Evolutionary conservation across 2,329 filamentous ascomycete species (phyloP).

Genomic region (Magnaporthales sp.): DNA sequence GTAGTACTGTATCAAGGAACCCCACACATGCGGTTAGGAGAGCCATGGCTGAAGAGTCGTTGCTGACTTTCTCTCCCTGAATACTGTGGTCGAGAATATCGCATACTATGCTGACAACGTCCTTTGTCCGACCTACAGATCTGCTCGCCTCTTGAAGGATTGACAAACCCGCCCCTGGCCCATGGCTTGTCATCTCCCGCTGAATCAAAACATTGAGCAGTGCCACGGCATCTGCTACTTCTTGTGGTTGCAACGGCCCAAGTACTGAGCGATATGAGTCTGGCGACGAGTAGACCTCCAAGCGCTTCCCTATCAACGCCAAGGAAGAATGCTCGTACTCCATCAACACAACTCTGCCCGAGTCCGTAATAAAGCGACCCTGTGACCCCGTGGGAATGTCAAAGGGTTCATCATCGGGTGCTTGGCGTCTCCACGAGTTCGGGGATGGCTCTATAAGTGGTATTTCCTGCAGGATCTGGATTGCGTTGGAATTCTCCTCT

Average conservation of each 20-base stretch:
- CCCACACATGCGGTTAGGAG: slow-evolving; percentile 64
- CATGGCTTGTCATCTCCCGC: slow-evolving; percentile 28
- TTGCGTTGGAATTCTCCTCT: slow-evolving; percentile 75
- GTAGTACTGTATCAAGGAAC: slow-evolving; percentile 67
- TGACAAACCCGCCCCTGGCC: slow-evolving; percentile 28
- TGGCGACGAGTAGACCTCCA: slow-evolving; percentile 58
- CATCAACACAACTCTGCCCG: slow-evolving; percentile 64
- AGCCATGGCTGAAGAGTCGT: slow-evolving; percentile 57
- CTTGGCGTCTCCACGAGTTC: slow-evolving; percentile 29
- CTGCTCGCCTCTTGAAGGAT: slow-evolving; percentile 52
- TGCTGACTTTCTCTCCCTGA: slow-evolving; percentile 45
- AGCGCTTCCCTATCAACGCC: slow-evolving; percentile 66
- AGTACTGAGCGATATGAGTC: slow-evolving; percentile 35
- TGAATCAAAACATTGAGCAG: slow-evolving; percentile 65
- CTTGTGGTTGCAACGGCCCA: slow-evolving; percentile 46
- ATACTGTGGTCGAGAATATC: slow-evolving; percentile 71
- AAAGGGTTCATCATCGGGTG: slow-evolving; percentile 41
- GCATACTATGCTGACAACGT: slow-evolving; percentile 74
- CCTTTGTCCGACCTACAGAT: slow-evolving; percentile 48
- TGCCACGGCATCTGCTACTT: slow-evolving; percentile 64
- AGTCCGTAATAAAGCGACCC: slow-evolving; percentile 69
- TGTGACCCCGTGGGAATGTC: slow-evolving; percentile 56
- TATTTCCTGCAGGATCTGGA: slow-evolving; percentile 57
- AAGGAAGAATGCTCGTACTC: slow-evolving; percentile 76
- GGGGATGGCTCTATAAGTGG: slow-evolving; percentile 49